phyloP scores from a whole-genome alignment of 129 eudicot species.

The Erigeron canadensis region DNA sequence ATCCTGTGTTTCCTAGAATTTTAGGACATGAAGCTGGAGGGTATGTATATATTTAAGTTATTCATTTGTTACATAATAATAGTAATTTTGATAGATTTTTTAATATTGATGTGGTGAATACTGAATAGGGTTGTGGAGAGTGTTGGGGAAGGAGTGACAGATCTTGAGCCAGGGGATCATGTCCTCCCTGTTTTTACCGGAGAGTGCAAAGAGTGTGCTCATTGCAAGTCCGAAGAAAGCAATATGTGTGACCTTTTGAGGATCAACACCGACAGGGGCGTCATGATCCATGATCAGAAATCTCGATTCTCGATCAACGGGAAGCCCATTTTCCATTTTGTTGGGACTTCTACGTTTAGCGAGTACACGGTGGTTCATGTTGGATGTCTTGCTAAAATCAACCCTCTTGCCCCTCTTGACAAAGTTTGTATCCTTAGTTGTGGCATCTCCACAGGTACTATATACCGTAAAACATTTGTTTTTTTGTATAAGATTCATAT shows the following conservation, averaged over 20 bases:
- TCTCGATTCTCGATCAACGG: slow-evolving; percentile 74
- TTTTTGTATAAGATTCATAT: too few species aligned
- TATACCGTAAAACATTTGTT: too few species aligned
- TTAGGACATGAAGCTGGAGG: slow-evolving; percentile 94
- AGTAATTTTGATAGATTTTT: background rate
- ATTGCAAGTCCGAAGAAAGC: slow-evolving; percentile 82
- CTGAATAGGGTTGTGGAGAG: slow-evolving; percentile 76
- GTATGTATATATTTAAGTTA: slow-evolving; percentile 36
- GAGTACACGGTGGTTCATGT: slow-evolving; percentile 81
- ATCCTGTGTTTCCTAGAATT: slow-evolving; percentile 76
- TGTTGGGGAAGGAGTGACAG: slow-evolving; percentile 86
- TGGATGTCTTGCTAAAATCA: slow-evolving; percentile 78
- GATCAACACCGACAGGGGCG: slow-evolving; percentile 84
- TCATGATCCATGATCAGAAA: slow-evolving; percentile 64
- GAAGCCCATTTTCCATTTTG: slow-evolving; percentile 69
- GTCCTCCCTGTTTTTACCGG: slow-evolving; percentile 93
- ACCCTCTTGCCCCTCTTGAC: slow-evolving; percentile 79
- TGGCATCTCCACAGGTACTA: slow-evolving; percentile 83
- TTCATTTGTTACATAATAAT: background rate
- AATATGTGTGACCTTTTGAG: slow-evolving; percentile 82
- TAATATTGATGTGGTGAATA: background rate
- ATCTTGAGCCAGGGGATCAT: slow-evolving; percentile 71
- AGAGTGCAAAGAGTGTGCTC: slow-evolving; percentile 79
- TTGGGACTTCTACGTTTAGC: slow-evolving; percentile 85
- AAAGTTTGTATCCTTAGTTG: slow-evolving; percentile 90